Base-by-base conservation (phyloP, 306 rosid genomes). In the Carpinus fangiana region DNA sequence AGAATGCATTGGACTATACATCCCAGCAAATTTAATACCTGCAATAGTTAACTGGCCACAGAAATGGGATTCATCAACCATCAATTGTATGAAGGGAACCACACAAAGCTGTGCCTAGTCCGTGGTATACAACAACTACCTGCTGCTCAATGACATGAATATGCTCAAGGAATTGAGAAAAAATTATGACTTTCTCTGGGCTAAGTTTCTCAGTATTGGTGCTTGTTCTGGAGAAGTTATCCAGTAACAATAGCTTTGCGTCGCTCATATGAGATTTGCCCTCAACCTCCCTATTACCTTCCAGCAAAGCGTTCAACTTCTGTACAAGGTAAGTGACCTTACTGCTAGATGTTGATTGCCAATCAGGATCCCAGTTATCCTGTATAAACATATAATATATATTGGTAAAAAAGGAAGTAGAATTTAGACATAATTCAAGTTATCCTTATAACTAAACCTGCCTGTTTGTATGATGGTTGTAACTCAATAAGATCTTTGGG, bases 281-380 rank as follows among this genome's bases (percentile, higher is more conserved):
- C 79, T 59, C 60, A 82, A 64, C 70, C 76, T 79, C 83, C 48
- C 77, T 80, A 80, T 85, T 88, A 71, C 78, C 84, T 84, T 86
- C 95, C 74, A 78, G 90, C 85, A 92, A 81, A 79, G 92, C 88
- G 80, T 89, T 91, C 87, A 95, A 81, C 79, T 86, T 90, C 85
- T 81, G 85, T 56, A 91, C 68, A 7, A 95, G 89, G 86, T 93
- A 95, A 51, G 93, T 57, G 50, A 93, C 98, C 84, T 95, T 95
- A 86, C 94, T 95, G 89, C 98, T 95, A 57, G 98, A 91, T 23
- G 98, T 95, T 70, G 98, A 92, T 75, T 95, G 96, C 98, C 98
- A 95, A 89, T 95, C 98, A 67, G 98, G 97, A 90, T 95, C 93
- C 98, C 98, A 95, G 79, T 87, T 74, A 86, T 95, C 98, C 98